These are phyloP conservation scores for Lodderomyces theae DNA, from an alignment of 1,139 yeast species.

Conservation along the genomic window DNA sequence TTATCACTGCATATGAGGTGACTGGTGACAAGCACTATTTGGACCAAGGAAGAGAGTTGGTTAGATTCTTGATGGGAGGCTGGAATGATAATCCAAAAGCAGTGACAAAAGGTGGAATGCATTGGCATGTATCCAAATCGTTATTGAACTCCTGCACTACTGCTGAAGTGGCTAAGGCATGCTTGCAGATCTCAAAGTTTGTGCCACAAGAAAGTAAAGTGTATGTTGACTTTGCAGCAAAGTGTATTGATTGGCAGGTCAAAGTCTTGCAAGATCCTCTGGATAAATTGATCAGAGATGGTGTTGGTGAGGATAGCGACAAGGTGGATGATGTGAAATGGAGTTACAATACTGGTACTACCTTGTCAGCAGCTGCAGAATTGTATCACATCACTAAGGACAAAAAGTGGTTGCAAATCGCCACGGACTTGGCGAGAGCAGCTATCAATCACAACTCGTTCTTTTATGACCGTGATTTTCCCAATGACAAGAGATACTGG, in stretches of 20 bases:
- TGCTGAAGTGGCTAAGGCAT: conserved; percentile 68
- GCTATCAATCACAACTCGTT: conserved; percentile 55
- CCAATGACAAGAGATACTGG: conserved; percentile 56
- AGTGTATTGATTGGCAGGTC: conserved; percentile 56
- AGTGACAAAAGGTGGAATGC: conserved; percentile 55
- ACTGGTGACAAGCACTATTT: conserved; percentile 54
- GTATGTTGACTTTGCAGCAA: conserved; percentile 53
- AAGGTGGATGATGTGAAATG: conserved; percentile 53
- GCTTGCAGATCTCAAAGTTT: conserved; percentile 56
- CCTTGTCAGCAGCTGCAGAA: conserved; percentile 54
- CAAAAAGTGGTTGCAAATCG: conserved; percentile 52
- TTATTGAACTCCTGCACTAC: conserved; percentile 69
- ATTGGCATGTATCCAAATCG: conserved; percentile 63
- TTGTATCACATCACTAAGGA: conserved; percentile 54
- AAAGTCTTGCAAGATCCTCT: conserved; percentile 49
- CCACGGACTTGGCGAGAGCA: conserved; percentile 60
- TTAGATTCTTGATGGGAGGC: conserved; percentile 65
- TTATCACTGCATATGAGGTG: conserved; percentile 67
- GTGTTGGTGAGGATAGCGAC: conserved; percentile 51
- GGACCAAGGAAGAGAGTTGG: conserved; percentile 58
- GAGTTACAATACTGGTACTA: conserved; percentile 71
- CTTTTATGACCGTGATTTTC: conserved; percentile 66
- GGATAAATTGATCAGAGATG: conserved; percentile 62
- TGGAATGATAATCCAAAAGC: conserved; percentile 49
- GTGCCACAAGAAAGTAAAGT: conserved; percentile 44